Percentiles rank a stretch among this genome's conserved stretches.
Evolutionary conservation across 257 asterid genomes (phyloP).

Genomic region (Fraxinus cuspidata): DNA sequence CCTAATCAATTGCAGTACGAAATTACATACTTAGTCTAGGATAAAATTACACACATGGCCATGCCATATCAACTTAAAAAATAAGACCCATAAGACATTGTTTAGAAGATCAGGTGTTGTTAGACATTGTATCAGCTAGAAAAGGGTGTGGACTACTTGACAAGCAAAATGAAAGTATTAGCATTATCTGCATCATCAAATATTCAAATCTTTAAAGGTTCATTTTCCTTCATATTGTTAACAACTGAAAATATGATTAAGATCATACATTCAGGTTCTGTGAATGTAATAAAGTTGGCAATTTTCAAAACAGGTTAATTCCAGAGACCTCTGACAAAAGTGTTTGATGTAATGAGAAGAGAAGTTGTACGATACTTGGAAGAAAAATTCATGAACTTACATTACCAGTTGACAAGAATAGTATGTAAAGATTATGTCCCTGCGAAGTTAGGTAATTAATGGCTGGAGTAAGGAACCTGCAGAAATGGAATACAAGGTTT

Average conservation of each 20-base stretch:
- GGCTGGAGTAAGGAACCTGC: slow-evolving; percentile 92
- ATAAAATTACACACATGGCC: background rate
- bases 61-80: slow-evolving; percentile 5
- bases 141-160: background rate
- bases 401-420: slow-evolving; percentile 84
- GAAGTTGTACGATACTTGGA: slow-evolving; percentile 1
- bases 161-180: background rate
- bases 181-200: background rate
- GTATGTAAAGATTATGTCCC: slow-evolving; percentile 63
- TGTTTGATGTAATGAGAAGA: background rate
- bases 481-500: slow-evolving; percentile 8
- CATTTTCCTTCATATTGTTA: background rate
- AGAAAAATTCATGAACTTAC: slow-evolving; percentile 4
- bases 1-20: background rate
- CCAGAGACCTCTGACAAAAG: background rate
- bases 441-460: slow-evolving; percentile 57
- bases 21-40: background rate
- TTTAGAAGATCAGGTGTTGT: background rate
- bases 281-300: background rate
- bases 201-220: background rate
- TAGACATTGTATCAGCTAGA: background rate
- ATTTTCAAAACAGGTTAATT: background rate
- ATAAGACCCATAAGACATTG: background rate
- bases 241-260: background rate
- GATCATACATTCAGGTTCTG: background rate